These are phyloP conservation scores for Ogataea allantospora DNA, from an alignment of 805 yeast species.

Conservation along the genomic window DNA sequence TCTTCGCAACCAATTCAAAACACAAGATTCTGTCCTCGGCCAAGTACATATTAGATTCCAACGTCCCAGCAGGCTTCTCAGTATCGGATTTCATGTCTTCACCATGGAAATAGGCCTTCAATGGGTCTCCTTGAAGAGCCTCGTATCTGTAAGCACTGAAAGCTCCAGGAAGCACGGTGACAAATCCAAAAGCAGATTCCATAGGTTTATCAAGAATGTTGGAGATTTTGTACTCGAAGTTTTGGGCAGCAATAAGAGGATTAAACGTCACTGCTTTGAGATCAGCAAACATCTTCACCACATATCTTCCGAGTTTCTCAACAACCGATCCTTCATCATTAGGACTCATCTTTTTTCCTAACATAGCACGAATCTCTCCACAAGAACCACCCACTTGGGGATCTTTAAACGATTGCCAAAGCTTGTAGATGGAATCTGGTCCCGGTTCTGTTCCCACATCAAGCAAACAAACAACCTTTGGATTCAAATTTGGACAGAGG, in stretches of 20 bases:
- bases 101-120: conserved; percentile 89
- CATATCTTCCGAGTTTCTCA: conserved; percentile 25
- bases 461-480: conserved; percentile 75
- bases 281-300: conserved; percentile 48
- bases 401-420: conserved; percentile 82
- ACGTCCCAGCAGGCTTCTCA: conserved; percentile 75
- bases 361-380: conserved; percentile 88
- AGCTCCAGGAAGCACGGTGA: conserved; percentile 94
- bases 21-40: conserved; percentile 96
- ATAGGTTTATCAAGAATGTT: conserved; percentile 92
- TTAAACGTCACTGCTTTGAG: conserved; percentile 52
- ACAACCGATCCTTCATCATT: conserved; percentile 31
- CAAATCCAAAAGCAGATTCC: conserved; percentile 91
- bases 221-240: conserved; percentile 93
- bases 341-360: conserved; percentile 31
- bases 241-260: conserved; percentile 93
- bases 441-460: conserved; percentile 96
- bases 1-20: conserved; percentile 88
- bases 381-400: conserved; percentile 94
- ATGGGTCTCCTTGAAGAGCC: conserved; percentile 78
- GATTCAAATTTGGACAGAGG: conserved; percentile 76
- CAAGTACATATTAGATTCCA: conserved; percentile 92
- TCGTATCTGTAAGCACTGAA: conserved; percentile 87
- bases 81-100: conserved; percentile 62
- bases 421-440: conserved; percentile 77